Conservation (phyloP, 1,139 yeast species). For the Blastobotrys raffinosifermentans region DNA sequence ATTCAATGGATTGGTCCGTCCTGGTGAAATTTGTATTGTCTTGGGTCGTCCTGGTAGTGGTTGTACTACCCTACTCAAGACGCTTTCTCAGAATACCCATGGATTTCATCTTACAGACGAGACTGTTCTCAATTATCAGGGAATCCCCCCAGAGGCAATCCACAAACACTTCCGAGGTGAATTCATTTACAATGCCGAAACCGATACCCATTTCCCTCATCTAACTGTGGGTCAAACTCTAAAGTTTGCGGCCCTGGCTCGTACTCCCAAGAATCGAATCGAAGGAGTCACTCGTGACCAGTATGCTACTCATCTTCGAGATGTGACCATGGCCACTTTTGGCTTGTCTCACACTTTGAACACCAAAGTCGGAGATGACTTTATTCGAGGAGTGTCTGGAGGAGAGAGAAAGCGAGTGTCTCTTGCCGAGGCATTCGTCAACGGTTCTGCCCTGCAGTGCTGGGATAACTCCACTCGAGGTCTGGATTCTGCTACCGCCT, state of each 20-base stretch:
- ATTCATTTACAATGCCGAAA: constrained; percentile 65
- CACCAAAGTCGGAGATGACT: constrained; percentile 67
- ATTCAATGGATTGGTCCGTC: constrained; percentile 60
- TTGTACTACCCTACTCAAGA: constrained; percentile 69
- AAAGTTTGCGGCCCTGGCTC: constrained; percentile 54
- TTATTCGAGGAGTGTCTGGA: constrained; percentile 74
- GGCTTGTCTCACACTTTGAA: constrained; percentile 64
- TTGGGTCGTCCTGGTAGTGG: constrained; percentile 84
- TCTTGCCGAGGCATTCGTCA: constrained; percentile 61
- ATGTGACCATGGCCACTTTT: constrained; percentile 66
- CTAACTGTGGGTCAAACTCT: constrained; percentile 68
- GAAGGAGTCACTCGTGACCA: constrained; percentile 52
- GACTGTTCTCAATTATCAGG: constrained; percentile 36
- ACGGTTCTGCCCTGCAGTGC: constrained; percentile 58
- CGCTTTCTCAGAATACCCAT: constrained; percentile 64
- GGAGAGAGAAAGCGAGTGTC: constrained; percentile 84
- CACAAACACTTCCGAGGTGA: constrained; percentile 55
- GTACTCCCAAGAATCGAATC: constrained; percentile 62
- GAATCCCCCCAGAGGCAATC: constrained; percentile 40
- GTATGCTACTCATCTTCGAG: constrained; percentile 57
- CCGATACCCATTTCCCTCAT: constrained; percentile 68
- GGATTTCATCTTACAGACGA: constrained; percentile 58
- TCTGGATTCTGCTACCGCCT: constrained; percentile 67
- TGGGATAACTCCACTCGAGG: constrained; percentile 79
- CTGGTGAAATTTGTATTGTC: constrained; percentile 73